Percentiles rank a stretch among this genome's conserved stretches.
Conservation (phyloP, 2,329 filamentous ascomycete genomes). For the Colletotrichum sp. region DNA sequence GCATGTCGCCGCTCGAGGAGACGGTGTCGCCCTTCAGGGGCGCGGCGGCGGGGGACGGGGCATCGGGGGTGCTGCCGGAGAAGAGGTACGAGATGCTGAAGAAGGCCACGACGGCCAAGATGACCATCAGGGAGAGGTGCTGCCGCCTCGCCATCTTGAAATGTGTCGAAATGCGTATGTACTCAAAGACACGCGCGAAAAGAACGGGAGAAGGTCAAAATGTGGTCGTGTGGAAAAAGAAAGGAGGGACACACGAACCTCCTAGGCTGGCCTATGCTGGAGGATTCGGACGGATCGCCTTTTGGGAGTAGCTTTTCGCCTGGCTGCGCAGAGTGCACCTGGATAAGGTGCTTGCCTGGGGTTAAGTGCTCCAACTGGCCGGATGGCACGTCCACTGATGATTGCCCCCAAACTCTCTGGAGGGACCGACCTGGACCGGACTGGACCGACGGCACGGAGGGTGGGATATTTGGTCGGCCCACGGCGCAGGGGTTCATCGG, state of each 20-base stretch:
- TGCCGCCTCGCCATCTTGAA: conserved; percentile 56
- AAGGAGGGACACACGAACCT: not conserved
- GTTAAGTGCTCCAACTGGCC: not conserved
- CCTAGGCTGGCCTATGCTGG: not conserved
- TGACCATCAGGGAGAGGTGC: conserved; percentile 57
- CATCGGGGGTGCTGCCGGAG: conserved; percentile 43
- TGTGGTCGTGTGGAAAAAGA: not conserved
- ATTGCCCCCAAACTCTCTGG: not conserved
- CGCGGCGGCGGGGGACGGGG: conserved; percentile 3
- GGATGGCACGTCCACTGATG: not conserved
- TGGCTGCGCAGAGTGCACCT: not conserved
- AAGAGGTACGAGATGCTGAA: conserved; percentile 65
- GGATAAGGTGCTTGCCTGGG: not conserved
- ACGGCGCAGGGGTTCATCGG: conserved; percentile 9
- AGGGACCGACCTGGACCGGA: not conserved
- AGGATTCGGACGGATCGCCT: not conserved
- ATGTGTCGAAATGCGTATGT: not conserved
- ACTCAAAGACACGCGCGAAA: not conserved
- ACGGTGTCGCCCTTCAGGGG: conserved; percentile 24
- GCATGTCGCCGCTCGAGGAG: conserved; percentile 7
- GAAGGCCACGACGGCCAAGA: conserved; percentile 60
- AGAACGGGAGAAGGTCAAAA: not conserved
- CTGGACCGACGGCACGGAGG: not conserved
- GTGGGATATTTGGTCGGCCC: conserved; percentile 11
- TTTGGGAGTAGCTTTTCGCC: not conserved